Base-by-base conservation (phyloP, 2,329 filamentous ascomycete genomes). In the Penicillium sp. region DNA sequence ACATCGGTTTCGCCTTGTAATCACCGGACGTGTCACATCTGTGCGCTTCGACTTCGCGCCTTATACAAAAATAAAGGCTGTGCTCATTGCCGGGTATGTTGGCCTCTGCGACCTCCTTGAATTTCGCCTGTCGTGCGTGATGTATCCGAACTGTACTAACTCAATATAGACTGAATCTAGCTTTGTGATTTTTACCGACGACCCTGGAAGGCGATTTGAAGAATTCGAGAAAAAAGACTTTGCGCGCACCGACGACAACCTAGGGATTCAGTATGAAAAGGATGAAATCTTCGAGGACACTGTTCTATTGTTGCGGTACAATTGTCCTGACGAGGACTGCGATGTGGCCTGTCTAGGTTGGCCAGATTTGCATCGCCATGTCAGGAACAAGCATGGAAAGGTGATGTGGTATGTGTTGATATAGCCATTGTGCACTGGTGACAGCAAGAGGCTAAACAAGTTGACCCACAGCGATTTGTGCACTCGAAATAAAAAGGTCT, bases 1-100 rank as follows among this genome's bases (percentile, higher is more conserved):
- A 81, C 86, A 54, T 84, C 89, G 7, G 80, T 98, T 48, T 81
- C 89, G 20, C 90, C 92, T 13, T 98, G 92, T 68, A 96, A 95
- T 64, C 92, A 98, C 67, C 78, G 85, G 40, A 95, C 90, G 32
- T 98, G 92, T 61, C 92, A 98, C 67, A 95, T 96, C 49, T 98
- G 92, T 64, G 83, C 88, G 7, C 69, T 98, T 52, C 79, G 92
- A 42, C 79, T 96, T 77, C 79, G 92, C 53, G 92, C 90, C 1
- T 70, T 98, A 30, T 98, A 96, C 68, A 96, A 95, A 71, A 93
- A 82, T 43, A 94, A 94, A 64, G 85, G 89, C 48, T 98, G 92
- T 66, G 85, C 89, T n/a, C 89, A 96, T 64, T 98, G 92, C 62
- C 76, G 92, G 58, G 85, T 89, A 74, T 52, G 82, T 71, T 28